Evolutionary conservation across 2,329 filamentous ascomycete genomes (phyloP), one percentile per base, ranked within the genome.

Genomic region (Trichoderma afroharzianum): DNA sequence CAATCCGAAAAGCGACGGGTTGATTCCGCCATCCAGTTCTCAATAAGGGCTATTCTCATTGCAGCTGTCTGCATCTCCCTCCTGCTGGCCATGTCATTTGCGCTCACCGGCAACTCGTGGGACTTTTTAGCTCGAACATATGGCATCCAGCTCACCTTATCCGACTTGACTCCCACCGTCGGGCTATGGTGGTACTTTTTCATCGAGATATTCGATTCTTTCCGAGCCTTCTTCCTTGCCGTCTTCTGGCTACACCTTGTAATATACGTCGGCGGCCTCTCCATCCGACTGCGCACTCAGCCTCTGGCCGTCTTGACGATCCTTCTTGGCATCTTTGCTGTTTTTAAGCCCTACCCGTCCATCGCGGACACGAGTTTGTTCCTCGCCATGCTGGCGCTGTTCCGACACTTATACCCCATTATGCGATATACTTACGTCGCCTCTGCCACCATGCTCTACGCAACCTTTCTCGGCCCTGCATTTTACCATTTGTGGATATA

Each of bases 101-200:
- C 92, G 36, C 83, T 97, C 53, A 93, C 92, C 1, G 90, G 87
- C 36, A 86, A 89, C 73, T 97, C 94, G 2, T 97, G 93, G 93
- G 91, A 95, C 73, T 99, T 98, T 78, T 82, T 98, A 24, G 82
- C 87, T 8, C 94, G 94, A 24, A 98, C 96, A 0, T 99, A 99
- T 81, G 94, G 95, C 76, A 93, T 97, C 61, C 95, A 97, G 76
- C 87, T 99, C 47, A 90, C 96, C 1, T 88, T 99, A 3, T 93
- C 94, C 9, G 96, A 99, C 79, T 86, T 99, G 53, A 97, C 95
- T 0, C 96, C 96, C 14, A 99, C 98, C 75, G 92, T 97, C 33
- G 96, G 96, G 1, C 86, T 99, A 1, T 99, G 96, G 96, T 99
- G 96, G 96, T 99, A 99, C 82, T 99, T 99, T 83, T 98, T 99